These are phyloP conservation scores for Boletus bicolor DNA, from an alignment of 768 basidiomycete species.

Conservation along the genomic window DNA sequence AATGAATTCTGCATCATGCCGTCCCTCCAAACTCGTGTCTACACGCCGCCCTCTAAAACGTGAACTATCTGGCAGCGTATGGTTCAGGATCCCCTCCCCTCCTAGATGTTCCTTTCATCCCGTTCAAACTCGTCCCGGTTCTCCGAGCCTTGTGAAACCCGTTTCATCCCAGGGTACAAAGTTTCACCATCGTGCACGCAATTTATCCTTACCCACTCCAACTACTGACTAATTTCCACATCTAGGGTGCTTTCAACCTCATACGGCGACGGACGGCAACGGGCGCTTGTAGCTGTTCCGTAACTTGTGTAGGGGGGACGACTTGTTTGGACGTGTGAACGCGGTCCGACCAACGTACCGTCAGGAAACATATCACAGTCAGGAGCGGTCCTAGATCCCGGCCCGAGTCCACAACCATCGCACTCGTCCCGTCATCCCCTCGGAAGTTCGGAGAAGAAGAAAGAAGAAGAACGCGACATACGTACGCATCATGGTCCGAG, in stretches of 20 bases:
- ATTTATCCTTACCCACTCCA: slow-evolving; percentile 7
- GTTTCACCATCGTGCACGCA: slow-evolving; percentile 3
- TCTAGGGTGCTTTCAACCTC: background rate
- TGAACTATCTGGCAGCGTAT: background rate
- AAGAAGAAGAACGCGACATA: slow-evolving; percentile 1
- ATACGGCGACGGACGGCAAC: background rate
- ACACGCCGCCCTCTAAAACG: background rate
- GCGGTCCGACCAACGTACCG: background rate
- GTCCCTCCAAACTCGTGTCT: background rate
- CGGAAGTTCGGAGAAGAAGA: slow-evolving; percentile 19
- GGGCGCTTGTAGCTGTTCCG: background rate
- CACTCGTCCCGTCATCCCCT: slow-evolving; percentile 10
- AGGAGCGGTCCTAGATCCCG: background rate
- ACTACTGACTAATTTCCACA: slow-evolving; percentile 1
- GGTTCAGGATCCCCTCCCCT: background rate
- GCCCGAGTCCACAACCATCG: background rate
- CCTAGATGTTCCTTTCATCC: background rate
- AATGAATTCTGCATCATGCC: background rate
- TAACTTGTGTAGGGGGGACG: background rate
- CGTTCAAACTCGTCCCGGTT: slow-evolving; percentile 9
- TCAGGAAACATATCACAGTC: background rate
- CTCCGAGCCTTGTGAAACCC: slow-evolving; percentile 11
- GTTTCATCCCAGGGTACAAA: slow-evolving; percentile 2
- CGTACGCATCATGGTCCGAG: slow-evolving; percentile 5
- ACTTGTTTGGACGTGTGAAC: background rate